These are phyloP conservation scores for Colletotrichum sp. DNA, from an alignment of 2,329 filamentous ascomycete genomes.

Conservation along the genomic window DNA sequence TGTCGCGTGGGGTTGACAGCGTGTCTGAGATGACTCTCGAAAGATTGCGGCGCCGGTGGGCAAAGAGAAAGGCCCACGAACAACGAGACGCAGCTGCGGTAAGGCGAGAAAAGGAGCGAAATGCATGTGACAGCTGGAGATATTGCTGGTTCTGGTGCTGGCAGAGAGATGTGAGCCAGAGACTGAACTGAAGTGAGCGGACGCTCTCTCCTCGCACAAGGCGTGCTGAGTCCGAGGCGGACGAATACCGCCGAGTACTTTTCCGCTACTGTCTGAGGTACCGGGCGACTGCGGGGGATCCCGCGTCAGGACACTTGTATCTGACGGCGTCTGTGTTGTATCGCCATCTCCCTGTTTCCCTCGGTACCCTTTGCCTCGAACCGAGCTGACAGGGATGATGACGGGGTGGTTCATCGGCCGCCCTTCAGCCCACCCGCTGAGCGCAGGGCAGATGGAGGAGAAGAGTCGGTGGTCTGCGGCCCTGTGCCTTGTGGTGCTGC, in stretches of 20 bases:
- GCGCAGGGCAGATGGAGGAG: not conserved
- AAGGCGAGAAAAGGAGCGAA: slow-evolving; percentile 1
- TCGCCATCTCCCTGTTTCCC: not conserved
- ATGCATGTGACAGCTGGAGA: slow-evolving; percentile 14
- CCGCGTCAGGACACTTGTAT: not conserved
- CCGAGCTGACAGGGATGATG: slow-evolving; percentile 19
- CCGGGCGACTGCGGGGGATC: not conserved
- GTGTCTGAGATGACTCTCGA: slow-evolving; percentile 1
- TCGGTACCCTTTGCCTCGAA: slow-evolving; percentile 12
- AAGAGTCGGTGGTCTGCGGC: not conserved
- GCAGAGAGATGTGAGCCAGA: not conserved
- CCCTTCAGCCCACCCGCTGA: slow-evolving; percentile 3
- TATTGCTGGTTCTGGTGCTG: not conserved
- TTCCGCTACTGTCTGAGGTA: not conserved
- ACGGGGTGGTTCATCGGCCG: slow-evolving; percentile 16
- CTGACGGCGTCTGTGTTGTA: not conserved
- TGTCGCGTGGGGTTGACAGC: slow-evolving; percentile 3
- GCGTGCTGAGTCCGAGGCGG: slow-evolving; percentile 6
- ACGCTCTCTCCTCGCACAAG: not conserved
- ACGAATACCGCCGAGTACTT: slow-evolving; percentile 2
- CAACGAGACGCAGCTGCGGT: not conserved
- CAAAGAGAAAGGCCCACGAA: not conserved
- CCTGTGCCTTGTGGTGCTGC: not conserved
- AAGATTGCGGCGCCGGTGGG: not conserved
- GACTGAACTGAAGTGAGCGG: not conserved